phyloP scores from a whole-genome alignment of 441 rosid species.

The Eutrema salsugineum region DNA sequence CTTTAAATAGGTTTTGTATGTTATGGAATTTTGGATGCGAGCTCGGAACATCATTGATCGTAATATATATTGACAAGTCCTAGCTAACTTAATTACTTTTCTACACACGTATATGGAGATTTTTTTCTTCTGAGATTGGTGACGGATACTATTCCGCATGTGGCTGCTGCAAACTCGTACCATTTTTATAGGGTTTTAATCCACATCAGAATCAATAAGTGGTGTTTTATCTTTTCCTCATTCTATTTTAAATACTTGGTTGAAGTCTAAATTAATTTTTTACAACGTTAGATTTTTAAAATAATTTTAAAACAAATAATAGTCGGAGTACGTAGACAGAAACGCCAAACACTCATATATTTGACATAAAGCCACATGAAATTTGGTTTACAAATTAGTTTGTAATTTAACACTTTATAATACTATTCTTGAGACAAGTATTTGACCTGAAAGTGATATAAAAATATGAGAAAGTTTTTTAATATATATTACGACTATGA shows the following conservation, averaged over 20 bases:
- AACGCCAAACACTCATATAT: background rate
- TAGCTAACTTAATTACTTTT: background rate
- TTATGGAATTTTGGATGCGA: background rate
- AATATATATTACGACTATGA: too few species aligned
- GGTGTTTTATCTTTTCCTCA: background rate
- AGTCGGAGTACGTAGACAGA: background rate
- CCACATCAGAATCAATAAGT: background rate
- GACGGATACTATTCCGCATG: background rate
- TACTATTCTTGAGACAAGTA: too few species aligned
- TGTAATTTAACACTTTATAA: too few species aligned
- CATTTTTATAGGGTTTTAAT: background rate
- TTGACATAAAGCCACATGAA: background rate
- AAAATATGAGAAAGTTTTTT: too few species aligned
- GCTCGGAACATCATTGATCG: background rate
- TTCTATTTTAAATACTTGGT: background rate
- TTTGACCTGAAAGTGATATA: too few species aligned
- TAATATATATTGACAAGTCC: background rate
- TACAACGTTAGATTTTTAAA: background rate
- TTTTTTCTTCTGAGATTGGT: background rate
- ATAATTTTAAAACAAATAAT: background rate
- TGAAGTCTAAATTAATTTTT: background rate
- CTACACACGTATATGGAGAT: background rate
- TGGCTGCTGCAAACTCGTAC: background rate
- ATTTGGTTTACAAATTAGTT: too few species aligned
- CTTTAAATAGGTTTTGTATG: background rate